A percentile compares a stretch with the other conserved stretches of the same genome.
Evolutionary conservation across 2,329 filamentous ascomycete species (phyloP).

Genomic region (Phaeosphaeria sp.): DNA sequence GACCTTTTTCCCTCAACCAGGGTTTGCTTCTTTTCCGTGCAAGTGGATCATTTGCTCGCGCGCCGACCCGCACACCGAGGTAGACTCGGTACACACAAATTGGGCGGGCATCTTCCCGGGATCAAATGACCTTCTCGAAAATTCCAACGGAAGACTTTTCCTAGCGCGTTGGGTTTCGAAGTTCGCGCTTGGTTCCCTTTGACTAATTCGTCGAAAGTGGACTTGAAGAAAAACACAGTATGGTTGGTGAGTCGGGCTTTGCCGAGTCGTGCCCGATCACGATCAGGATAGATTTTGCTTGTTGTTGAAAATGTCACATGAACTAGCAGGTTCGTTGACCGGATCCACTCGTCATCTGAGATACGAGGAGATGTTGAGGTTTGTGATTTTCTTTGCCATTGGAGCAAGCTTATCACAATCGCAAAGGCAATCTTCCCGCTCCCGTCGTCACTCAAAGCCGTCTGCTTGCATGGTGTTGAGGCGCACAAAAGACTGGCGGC

Average conservation of each 20-base stretch:
- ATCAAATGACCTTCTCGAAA: background rate
- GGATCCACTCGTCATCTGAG: background rate
- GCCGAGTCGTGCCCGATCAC: slow-evolving; percentile 3
- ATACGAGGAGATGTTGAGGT: background rate
- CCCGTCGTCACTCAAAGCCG: background rate
- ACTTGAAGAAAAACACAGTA: background rate
- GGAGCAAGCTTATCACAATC: background rate
- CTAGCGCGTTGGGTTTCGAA: background rate
- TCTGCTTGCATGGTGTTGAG: background rate
- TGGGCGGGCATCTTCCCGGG: background rate
- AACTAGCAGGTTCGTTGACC: background rate
- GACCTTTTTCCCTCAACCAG: background rate
- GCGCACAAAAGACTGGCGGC: background rate
- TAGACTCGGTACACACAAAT: background rate
- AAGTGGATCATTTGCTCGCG: slow-evolving; percentile 3
- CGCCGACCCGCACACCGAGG: slow-evolving; percentile 10
- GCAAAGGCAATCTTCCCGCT: background rate
- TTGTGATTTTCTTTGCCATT: background rate
- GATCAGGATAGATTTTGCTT: background rate
- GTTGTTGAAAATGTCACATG: background rate
- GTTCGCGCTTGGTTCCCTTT: background rate
- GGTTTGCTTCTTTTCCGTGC: background rate
- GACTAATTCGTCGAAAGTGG: background rate
- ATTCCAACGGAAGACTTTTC: slow-evolving; percentile 7
- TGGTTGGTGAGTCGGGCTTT: background rate